Percentiles rank a stretch among this genome's conserved stretches.
Conservation (phyloP, 1,284 basidiomycete species). For the Puccinia horiana region DNA sequence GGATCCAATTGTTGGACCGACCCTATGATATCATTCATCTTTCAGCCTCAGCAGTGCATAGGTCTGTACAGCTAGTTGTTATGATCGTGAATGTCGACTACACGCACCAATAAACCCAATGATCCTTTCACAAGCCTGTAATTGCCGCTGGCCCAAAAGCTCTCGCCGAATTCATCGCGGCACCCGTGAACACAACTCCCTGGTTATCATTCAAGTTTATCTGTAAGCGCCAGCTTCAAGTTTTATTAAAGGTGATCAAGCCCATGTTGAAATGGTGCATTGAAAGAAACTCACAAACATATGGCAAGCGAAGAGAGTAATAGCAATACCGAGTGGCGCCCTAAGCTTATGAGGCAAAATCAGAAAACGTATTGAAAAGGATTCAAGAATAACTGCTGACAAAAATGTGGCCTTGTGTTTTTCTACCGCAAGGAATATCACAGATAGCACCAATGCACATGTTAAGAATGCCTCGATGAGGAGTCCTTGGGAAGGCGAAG, state of each 20-base stretch:
- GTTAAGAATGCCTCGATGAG: slow-evolving; percentile 36
- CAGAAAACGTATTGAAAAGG: neutral
- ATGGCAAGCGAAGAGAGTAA: slow-evolving; percentile 36
- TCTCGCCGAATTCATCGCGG: slow-evolving; percentile 39
- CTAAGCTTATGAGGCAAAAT: neutral
- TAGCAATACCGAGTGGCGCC: slow-evolving; percentile 36
- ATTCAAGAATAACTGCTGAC: neutral
- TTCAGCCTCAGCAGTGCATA: neutral
- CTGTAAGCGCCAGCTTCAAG: neutral
- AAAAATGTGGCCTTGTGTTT: slow-evolving; percentile 38
- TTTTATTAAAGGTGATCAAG: no score
- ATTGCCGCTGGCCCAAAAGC: slow-evolving; percentile 43
- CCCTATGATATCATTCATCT: neutral
- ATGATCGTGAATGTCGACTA: neutral
- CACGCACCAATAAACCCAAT: slow-evolving; percentile 47
- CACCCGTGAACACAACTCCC: slow-evolving; percentile 40
- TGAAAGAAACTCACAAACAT: slow-evolving; percentile 11
- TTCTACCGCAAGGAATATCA: slow-evolving; percentile 39
- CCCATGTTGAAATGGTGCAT: neutral
- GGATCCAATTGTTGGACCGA: slow-evolving; percentile 47
- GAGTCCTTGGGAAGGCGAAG: slow-evolving; percentile 9
- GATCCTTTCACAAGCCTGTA: slow-evolving; percentile 15
- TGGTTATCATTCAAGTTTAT: neutral
- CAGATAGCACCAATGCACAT: slow-evolving; percentile 35
- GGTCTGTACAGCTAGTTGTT: neutral